Base-by-base conservation (phyloP, 2,329 filamentous ascomycete species). In the Aspergillus sp. region DNA sequence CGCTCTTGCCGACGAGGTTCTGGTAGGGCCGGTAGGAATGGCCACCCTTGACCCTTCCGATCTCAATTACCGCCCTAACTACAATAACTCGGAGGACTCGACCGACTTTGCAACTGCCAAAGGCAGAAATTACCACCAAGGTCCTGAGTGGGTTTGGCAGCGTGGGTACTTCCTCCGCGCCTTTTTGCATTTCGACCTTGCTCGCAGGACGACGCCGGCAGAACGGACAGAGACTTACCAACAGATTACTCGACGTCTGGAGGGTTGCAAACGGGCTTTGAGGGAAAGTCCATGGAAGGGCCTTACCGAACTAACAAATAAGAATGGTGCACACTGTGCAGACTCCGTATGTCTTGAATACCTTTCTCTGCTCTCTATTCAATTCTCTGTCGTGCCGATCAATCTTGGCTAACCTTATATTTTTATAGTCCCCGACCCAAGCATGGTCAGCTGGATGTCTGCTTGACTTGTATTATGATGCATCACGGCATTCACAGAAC, bases 131-230 rank as follows among this genome's bases (percentile, higher is more conserved):
- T 99, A 99, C 78, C 95, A 99, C 76, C 94, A 98, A 76, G 95
- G 95, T 4, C 96, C 95, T 0, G 95, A 99, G 76, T 99, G 95
- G 95, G 80, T 97, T 23, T 99, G 95, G 95, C 96, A 94, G 0
- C 94, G 92, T 1, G 95, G 95, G 4, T 99, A 92, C 81, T 99
- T 96, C 83, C 82, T 97, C 21, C 88, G 96, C 52, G 95, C 95
- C 1, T 81, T 99, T 65, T 84, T 99, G 64, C 90, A 92, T 75
- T 98, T 98, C 71, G 92, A 97, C 73, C 80, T 98, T 53, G 83
- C 85, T 80, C 83, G 92, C 30, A 84, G 91, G 52, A 83, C 84
- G 63, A 86, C 83, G 1, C 73, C 78, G 4, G 85, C 91, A 70
- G 91, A 90, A 64, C 85, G 88, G 32, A 89, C 89, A 0, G 95